A percentile compares a stretch with the other conserved stretches of the same genome.
These are phyloP conservation scores for Anthoceros angustus DNA, from an alignment of 225 moss, liverwort and hornwort genomes.

Conservation along the genomic window DNA sequence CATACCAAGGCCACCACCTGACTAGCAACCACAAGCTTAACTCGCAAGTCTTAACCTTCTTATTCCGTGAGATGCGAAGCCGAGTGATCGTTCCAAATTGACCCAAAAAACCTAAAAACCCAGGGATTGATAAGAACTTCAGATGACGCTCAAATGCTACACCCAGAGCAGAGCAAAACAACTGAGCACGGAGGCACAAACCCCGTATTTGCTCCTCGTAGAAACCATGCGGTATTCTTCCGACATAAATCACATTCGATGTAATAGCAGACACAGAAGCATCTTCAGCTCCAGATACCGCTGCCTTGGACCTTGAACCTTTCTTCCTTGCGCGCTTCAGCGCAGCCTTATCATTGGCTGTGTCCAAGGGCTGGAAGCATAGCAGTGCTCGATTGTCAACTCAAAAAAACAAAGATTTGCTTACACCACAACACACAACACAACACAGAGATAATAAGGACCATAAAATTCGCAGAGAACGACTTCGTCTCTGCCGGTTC, in stretches of 20 bases:
- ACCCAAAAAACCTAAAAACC: constrained; percentile 59
- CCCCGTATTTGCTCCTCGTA: constrained; percentile 93
- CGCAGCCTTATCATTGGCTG: constrained; percentile 5
- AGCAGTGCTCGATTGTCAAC: not conserved
- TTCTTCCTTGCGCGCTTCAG: constrained; percentile 14
- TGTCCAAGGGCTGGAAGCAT: constrained; percentile 9
- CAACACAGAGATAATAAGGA: not conserved
- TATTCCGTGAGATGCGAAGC: constrained; percentile 79
- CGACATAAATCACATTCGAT: constrained; percentile 68
- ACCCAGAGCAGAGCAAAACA: not conserved
- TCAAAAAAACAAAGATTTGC: not conserved
- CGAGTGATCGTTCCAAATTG: constrained; percentile 79
- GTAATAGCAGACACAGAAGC: constrained; percentile 11
- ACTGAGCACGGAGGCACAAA: constrained; percentile 9
- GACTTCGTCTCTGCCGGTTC: not conserved
- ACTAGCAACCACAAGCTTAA: too few relatives aligned
- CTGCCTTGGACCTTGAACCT: constrained; percentile 17
- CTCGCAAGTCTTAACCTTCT: constrained; percentile 29
- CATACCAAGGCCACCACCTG: too few relatives aligned
- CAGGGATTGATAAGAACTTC: not conserved
- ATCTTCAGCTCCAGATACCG: constrained; percentile 11
- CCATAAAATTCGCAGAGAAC: not conserved
- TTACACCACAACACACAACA: not conserved
- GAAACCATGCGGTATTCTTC: constrained; percentile 93
- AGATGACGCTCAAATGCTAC: not conserved